These are phyloP conservation scores for Leptographium radiaticola DNA, from an alignment of 2,329 filamentous ascomycete species.

Conservation along the genomic window DNA sequence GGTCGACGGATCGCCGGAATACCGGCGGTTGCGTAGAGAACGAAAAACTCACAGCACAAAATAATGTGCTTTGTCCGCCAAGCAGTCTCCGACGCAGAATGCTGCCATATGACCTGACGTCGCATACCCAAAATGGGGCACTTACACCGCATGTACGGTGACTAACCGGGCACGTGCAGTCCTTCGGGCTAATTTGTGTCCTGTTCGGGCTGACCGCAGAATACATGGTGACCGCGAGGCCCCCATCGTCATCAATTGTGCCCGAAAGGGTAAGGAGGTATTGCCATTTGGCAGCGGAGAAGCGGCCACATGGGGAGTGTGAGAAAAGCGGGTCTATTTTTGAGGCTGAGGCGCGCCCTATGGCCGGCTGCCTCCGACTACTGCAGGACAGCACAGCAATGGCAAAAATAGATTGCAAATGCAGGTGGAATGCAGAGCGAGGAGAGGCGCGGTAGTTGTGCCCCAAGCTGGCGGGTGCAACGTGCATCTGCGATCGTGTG, in stretches of 20 bases:
- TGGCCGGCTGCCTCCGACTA: conserved; percentile 7
- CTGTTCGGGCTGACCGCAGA: too few relatives aligned
- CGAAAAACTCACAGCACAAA: too few relatives aligned
- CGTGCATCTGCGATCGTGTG: background rate
- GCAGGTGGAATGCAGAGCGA: background rate
- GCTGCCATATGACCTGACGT: too few relatives aligned
- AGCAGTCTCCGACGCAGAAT: too few relatives aligned
- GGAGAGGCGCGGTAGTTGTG: background rate
- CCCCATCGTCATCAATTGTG: background rate
- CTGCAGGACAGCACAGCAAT: conserved; percentile 2
- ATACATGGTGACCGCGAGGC: too few relatives aligned
- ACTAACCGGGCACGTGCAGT: too few relatives aligned
- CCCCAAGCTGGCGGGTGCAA: conserved; percentile 3
- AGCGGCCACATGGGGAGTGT: background rate
- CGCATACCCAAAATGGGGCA: too few relatives aligned
- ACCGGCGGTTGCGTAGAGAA: too few relatives aligned
- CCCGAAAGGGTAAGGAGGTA: background rate
- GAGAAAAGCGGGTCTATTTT: background rate
- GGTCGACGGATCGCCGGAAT: too few relatives aligned
- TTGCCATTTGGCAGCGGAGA: background rate
- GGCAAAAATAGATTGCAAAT: background rate
- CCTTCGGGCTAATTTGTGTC: too few relatives aligned
- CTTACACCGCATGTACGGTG: too few relatives aligned
- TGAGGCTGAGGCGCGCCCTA: conserved; percentile 1
- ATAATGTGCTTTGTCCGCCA: too few relatives aligned